Evolutionary conservation across 2,329 filamentous ascomycete species (phyloP), one percentile per base, ranked within the genome.

Genomic region (Apiospora sp.): DNA sequence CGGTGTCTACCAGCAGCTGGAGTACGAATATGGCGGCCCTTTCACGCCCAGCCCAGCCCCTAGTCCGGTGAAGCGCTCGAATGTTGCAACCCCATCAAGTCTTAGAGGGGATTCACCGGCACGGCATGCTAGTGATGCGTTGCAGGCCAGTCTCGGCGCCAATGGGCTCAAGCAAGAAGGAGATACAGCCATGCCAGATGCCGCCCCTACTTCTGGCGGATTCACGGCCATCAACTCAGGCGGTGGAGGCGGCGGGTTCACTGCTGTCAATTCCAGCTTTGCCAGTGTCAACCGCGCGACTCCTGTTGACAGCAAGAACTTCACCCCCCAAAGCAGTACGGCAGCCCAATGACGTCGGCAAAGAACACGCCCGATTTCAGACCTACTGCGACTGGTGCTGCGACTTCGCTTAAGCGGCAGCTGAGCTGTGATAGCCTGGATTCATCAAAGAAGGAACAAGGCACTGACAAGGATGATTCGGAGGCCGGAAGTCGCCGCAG

Each of bases 1-100:
- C 3, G 94, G 95, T 43, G 95, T 98, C n/a, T 96, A 98, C 78
- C 95, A 98, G 78, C 95, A 98, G 82, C 86, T 98, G 13, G 96
- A 98, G 81, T 90, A 93, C 75, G 95, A 98, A 81, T 95, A 98
- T 79, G 96, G 96, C 73, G 96, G 96, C 0, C 95, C 96, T 22
- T 90, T 96, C 74, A 98, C 95, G 0, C 95, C 96, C 3, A 91
- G 89, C 74, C 89, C 89, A 7, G 88, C 86, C 83, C 92, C 80
- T 82, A 94, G 83, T 46, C 95, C 96, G 1, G 86, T 94, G 79
- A 95, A 92, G 79, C 87, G 88, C 72, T 91, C 89, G 7, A 86
- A 83, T 71, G 86, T 88, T 78, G 87, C 91, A 75, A 91, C 90
- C 0, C 90, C 90, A 0, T 86, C 86, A 1, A 89, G 87, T 74